A percentile compares a stretch with the other conserved stretches of the same genome.
These are phyloP conservation scores for Scheffersomyces coipomensis DNA, from an alignment of 805 yeast species.

Conservation along the genomic window DNA sequence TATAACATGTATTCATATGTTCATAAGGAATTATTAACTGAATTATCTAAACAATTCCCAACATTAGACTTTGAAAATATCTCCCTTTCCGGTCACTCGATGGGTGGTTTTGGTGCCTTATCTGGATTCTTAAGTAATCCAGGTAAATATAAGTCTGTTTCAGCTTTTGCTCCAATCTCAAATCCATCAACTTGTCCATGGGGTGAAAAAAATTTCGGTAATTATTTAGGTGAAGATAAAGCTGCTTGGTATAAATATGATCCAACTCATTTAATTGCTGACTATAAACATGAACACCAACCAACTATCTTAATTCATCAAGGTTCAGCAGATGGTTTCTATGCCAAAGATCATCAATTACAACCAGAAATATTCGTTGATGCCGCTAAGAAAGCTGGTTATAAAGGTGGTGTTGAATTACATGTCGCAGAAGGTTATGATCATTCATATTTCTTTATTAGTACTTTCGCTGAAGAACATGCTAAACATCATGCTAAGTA, in stretches of 20 bases:
- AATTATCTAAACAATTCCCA: constrained; percentile 41
- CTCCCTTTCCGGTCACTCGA: constrained; percentile 93
- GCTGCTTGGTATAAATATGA: constrained; percentile 74
- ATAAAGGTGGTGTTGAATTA: constrained; percentile 59
- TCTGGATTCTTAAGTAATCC: constrained; percentile 65
- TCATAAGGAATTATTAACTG: constrained; percentile 64
- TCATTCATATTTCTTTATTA: constrained; percentile 85
- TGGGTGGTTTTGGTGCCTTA: constrained; percentile 97
- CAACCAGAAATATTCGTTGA: constrained; percentile 70
- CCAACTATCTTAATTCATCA: constrained; percentile 75
- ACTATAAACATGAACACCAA: constrained; percentile 50
- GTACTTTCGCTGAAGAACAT: constrained; percentile 78
- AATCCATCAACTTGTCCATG: constrained; percentile 79
- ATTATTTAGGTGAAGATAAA: constrained; percentile 67
- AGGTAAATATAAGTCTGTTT: constrained; percentile 69
- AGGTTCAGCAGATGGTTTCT: constrained; percentile 79
- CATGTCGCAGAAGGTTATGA: constrained; percentile 79
- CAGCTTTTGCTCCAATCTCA: constrained; percentile 88
- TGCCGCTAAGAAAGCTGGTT: constrained; percentile 56
- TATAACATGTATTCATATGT: constrained; percentile 88
- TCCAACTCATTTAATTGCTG: constrained; percentile 72
- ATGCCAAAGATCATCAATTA: constrained; percentile 57
- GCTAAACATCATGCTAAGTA: constrained; percentile 83
- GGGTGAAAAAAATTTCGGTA: constrained; percentile 84
- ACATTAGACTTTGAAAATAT: constrained; percentile 62